Evolutionary conservation across 2,329 filamentous ascomycete species (phyloP), one percentile per base, ranked within the genome.

Genomic region (Fusarium sp.): DNA sequence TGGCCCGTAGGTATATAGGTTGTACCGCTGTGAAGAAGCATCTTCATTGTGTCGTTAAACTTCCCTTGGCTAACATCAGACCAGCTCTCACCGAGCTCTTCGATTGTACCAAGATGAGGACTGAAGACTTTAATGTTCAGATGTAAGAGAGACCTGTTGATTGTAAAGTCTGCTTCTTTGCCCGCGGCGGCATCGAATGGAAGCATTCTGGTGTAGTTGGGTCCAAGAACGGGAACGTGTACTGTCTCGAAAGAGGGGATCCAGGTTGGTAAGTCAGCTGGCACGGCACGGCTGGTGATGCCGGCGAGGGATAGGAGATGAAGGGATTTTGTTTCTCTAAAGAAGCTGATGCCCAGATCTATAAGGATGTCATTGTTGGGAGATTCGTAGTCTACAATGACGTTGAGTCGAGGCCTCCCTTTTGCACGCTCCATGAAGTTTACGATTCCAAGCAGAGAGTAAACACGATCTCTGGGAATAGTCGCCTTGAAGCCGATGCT

Each of bases 381-480:
- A 15, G 72, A 73, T 28, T 57, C 30, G 32, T 77, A 77, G 68
- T 77, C 75, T 38, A 77, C 50, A 7, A 51, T 45, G 14, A 77
- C 36, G 32, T 54, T 55, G 2, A 75, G 39, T 11, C 70, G 63
- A 12, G 72, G 63, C 5, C 47, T 58, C 11, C 63, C 66, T 47
- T 75, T 63, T 10, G 48, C 36, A 28, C 65, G 61, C 20, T 62
- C 66, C 36, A 77, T 62, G 32, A 75, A 69, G 60, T 77, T 76
- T 8, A 70, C 67, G n/a, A 80, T 58, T 28, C 76, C 77, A 2
- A 79, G 68, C 28, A 79, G 65, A 11, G 72, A 72, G 47, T 78
- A 79, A 13, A 79, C 69, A 20, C 78, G 68, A 41, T 79, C 77
- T 24, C 73, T 63, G 6, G 62, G 60, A 4, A 70, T 56, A 1